A percentile compares a stretch with the other conserved stretches of the same genome.
Evolutionary conservation across 1,284 basidiomycete species (phyloP).

Genomic region (Chalciporus sp.): DNA sequence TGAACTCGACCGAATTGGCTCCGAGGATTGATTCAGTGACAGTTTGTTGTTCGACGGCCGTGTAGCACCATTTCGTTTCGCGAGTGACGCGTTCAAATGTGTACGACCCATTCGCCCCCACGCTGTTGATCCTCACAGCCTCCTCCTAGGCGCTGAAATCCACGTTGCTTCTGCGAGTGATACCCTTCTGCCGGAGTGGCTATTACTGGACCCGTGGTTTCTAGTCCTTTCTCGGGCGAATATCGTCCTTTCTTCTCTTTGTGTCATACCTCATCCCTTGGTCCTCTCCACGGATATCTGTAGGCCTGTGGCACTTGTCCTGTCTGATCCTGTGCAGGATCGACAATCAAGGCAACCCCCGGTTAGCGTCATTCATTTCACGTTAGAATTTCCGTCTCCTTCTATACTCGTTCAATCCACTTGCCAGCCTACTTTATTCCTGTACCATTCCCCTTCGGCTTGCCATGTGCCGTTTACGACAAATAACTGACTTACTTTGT

Average conservation of each 20-base stretch:
- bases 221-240: conserved; percentile 5
- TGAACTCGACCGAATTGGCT: no score
- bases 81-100: no score
- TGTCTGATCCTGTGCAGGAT: conserved; percentile 17
- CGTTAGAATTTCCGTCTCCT: conserved; percentile 12
- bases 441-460: conserved; percentile 12
- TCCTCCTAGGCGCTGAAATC: not conserved
- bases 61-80: not conserved
- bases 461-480: conserved; percentile 17
- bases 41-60: no score
- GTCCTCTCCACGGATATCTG: not conserved
- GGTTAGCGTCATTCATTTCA: conserved; percentile 34
- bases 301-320: not conserved
- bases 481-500: conserved; percentile 15
- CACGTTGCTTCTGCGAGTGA: conserved; percentile 29
- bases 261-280: not conserved
- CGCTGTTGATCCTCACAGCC: no score
- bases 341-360: conserved; percentile 26
- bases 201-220: conserved; percentile 8
- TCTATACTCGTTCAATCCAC: not conserved
- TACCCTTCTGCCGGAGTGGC: conserved; percentile 2
- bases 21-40: no score
- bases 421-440: conserved; percentile 2
- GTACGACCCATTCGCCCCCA: no score
- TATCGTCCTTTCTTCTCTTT: conserved; percentile 1